These are phyloP conservation scores for Nyssa sinensis DNA, from an alignment of 148 eudicot species.

Conservation along the genomic window DNA sequence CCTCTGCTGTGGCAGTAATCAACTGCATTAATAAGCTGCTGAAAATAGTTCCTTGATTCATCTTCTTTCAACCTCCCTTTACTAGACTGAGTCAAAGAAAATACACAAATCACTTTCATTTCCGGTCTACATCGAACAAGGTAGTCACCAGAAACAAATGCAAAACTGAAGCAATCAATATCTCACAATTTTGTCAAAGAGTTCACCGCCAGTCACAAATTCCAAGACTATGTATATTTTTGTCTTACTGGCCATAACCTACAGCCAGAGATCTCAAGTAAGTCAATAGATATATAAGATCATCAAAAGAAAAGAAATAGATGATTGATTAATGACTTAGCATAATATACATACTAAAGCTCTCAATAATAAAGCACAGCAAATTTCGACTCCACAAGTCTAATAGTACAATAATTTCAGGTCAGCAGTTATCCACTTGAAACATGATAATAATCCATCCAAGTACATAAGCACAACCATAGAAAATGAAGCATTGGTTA, in stretches of 20 bases:
- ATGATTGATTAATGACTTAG: background rate
- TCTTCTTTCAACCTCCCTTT: slow-evolving; percentile 88
- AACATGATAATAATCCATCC: too few relatives aligned
- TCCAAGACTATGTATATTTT: slow-evolving; percentile 86
- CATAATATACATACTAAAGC: background rate
- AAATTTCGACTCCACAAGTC: background rate
- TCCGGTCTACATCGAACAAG: background rate
- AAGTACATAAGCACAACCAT: too few relatives aligned
- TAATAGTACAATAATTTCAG: background rate
- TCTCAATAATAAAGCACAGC: background rate
- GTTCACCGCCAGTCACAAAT: slow-evolving; percentile 92
- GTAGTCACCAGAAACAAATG: background rate
- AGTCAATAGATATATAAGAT: slow-evolving; percentile 16
- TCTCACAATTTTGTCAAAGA: slow-evolving; percentile 90
- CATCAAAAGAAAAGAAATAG: slow-evolving; percentile 3
- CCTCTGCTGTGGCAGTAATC: slow-evolving; percentile 95
- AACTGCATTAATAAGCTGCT: slow-evolving; percentile 83
- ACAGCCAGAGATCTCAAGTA: slow-evolving; percentile 26
- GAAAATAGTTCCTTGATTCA: slow-evolving; percentile 85
- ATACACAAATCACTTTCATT: background rate
- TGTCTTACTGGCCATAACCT: slow-evolving; percentile 98
- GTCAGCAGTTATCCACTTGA: too few relatives aligned
- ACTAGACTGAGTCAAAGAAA: slow-evolving; percentile 49
- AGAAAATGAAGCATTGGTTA: background rate
- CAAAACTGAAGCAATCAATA: background rate